These are phyloP conservation scores for Hanseniaspora singularis DNA, from an alignment of 805 yeast genomes.

Conservation along the genomic window DNA sequence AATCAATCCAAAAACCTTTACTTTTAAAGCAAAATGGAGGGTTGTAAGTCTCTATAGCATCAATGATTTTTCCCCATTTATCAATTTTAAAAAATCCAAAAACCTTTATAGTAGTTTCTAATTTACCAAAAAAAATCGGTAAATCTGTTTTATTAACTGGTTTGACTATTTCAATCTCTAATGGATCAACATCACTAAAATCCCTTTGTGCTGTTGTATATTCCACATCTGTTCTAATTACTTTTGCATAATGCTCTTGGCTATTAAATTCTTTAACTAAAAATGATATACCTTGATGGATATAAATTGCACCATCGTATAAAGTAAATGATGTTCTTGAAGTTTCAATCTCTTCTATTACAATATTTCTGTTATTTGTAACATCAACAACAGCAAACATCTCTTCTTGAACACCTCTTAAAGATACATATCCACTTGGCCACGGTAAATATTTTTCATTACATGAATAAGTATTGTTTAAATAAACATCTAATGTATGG, in stretches of 20 bases:
- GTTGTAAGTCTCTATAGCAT: conserved; percentile 81
- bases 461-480: conserved; percentile 34
- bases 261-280: conserved; percentile 73
- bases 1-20: conserved; percentile 86
- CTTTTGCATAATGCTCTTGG: conserved; percentile 70
- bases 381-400: conserved; percentile 81
- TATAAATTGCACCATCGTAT: conserved; percentile 83
- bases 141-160: conserved; percentile 38
- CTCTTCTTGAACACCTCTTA: conserved; percentile 74
- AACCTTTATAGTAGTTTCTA: conserved; percentile 61
- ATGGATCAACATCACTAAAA: conserved; percentile 84
- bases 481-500: conserved; percentile 23
- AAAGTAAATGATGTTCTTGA: conserved; percentile 80
- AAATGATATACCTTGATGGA: conserved; percentile 89
- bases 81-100: conserved; percentile 90
- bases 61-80: conserved; percentile 64
- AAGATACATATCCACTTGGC: conserved; percentile 65
- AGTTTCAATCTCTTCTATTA: conserved; percentile 82
- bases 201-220: conserved; percentile 91
- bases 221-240: conserved; percentile 78
- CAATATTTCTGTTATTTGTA: conserved; percentile 60
- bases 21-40: conserved; percentile 64
- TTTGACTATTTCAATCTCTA: conserved; percentile 52
- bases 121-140: conserved; percentile 66
- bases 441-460: conserved; percentile 57